These are phyloP conservation scores for Ogataea sp. DNA, from an alignment of 805 yeast genomes.

Conservation along the genomic window DNA sequence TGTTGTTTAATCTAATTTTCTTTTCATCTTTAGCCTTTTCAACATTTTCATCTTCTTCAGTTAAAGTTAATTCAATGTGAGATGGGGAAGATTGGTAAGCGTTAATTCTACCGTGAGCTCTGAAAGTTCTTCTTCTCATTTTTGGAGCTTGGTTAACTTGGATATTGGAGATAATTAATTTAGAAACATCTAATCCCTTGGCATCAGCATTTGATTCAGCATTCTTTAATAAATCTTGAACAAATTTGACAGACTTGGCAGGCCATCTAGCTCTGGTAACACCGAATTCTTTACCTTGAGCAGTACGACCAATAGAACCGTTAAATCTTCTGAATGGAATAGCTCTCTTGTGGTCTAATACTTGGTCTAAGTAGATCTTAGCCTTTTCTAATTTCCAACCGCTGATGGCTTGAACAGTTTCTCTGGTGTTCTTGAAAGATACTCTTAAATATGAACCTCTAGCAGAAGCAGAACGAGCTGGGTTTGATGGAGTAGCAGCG, in stretches of 20 bases:
- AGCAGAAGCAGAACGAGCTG: constrained; percentile 98
- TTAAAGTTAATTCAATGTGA: constrained; percentile 94
- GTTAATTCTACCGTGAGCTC: constrained; percentile 99
- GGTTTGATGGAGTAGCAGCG: constrained; percentile 99
- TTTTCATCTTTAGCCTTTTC: constrained; percentile 64
- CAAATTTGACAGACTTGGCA: constrained; percentile 92
- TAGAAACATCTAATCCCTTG: constrained; percentile 95
- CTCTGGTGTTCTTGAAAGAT: constrained; percentile 99
- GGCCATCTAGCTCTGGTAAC: constrained; percentile 99
- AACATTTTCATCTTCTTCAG: constrained; percentile 92
- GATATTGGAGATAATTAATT: constrained; percentile 93
- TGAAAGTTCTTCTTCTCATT: constrained; percentile 99
- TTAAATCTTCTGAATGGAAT: constrained; percentile 98
- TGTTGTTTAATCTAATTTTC: constrained; percentile 67
- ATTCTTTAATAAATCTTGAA: constrained; percentile 90
- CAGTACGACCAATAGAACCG: constrained; percentile 97
- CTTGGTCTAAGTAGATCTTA: constrained; percentile 91
- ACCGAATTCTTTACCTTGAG: constrained; percentile 99
- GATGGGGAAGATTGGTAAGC: constrained; percentile 98
- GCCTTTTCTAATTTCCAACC: constrained; percentile 98
- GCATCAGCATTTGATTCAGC: constrained; percentile 99
- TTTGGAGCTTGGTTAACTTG: constrained; percentile 99
- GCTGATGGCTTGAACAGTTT: constrained; percentile 95
- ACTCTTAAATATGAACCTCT: constrained; percentile 99
- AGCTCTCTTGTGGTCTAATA: constrained; percentile 97